Evolutionary conservation across 1,284 basidiomycete species (phyloP).

Genomic region (Cutaneotrichosporon sp.): DNA sequence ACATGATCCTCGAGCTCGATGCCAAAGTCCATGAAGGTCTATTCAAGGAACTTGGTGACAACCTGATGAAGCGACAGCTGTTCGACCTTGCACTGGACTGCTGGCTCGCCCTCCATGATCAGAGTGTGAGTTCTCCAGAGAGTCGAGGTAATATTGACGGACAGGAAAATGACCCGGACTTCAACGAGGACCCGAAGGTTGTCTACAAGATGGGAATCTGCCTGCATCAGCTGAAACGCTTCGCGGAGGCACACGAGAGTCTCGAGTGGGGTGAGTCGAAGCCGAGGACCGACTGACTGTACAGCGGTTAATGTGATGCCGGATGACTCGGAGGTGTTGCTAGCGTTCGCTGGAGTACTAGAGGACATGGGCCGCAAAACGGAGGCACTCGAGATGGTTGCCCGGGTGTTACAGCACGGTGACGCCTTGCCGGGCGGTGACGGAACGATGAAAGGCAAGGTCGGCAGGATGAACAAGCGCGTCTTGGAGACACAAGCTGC

Average conservation of each 20-base stretch:
- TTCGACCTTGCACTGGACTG: conserved; percentile 73
- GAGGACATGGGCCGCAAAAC: conserved; percentile 73
- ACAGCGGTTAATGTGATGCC: conserved; percentile 72
- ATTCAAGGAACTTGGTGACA: conserved; percentile 79
- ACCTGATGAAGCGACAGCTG: conserved; percentile 71
- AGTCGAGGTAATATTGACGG: not conserved
- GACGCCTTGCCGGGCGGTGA: conserved; percentile 21
- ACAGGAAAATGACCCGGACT: conserved; percentile 10
- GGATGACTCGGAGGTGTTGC: conserved; percentile 73
- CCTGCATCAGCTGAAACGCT: conserved; percentile 68
- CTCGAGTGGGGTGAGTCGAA: conserved; percentile 70
- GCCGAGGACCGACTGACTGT: not conserved
- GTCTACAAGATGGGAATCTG: conserved; percentile 65
- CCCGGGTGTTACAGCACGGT: conserved; percentile 57
- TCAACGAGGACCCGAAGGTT: conserved; percentile 28
- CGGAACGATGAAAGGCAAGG: conserved; percentile 32
- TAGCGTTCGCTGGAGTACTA: conserved; percentile 84
- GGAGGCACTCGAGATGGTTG: conserved; percentile 79
- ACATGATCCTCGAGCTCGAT: conserved; percentile 68
- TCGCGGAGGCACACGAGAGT: conserved; percentile 73
- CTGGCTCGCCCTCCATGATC: conserved; percentile 70
- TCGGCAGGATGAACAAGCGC: conserved; percentile 35
- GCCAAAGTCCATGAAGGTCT: conserved; percentile 71
- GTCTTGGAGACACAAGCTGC: conserved; percentile 44
- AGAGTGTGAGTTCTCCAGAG: conserved; percentile 45